Evolutionary conservation across 148 eudicot genomes (phyloP), one percentile per base, ranked within the genome.

Genomic region (Chenopodium quinoa): DNA sequence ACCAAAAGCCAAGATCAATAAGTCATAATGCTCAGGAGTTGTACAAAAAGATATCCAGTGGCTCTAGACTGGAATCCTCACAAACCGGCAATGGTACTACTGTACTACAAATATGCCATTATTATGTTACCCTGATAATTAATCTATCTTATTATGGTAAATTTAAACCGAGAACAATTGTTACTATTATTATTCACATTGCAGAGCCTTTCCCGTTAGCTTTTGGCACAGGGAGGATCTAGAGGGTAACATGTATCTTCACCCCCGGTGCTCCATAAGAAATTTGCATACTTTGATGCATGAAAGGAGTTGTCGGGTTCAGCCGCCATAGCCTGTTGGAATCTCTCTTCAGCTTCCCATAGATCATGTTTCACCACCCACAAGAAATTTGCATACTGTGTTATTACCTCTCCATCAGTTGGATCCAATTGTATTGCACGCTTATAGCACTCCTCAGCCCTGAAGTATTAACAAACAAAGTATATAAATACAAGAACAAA

Each of bases 201-300:
- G 23, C 83, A 66, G 25, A 47, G 32, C 69, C 63, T 20, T 44
- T 16, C 32, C 50, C 5, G 82, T 69, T 75, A 81, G 82, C 76
- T 81, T 14, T 73, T 81, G 16, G 73, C 76, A 9, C 22, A 70
- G 20, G 84, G 82, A 31, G 84, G 60, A 64, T 91, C 81, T 27
- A 91, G 77, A 77, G 93, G 93, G 70, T 82, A 88, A 72, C 97
- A 93, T 0, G 93, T 91, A 58, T 93, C 97, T 37, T 91, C 97
- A 4, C 93, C 95, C 1, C 97, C 97, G 0, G 91, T 93, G 85
- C 87, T 90, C 97, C 97, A 93, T 84, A 93, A 83, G 90, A 93
- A 93, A 83, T 79, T 87, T 0, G 97, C 97, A 82, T 93, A 93
- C 84, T 85, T 91, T 2, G 95, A 89, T n/a, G 90, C 87, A 67